Evolutionary conservation across 441 rosid species (phyloP).

Genomic region (Jatropha podagrica): DNA sequence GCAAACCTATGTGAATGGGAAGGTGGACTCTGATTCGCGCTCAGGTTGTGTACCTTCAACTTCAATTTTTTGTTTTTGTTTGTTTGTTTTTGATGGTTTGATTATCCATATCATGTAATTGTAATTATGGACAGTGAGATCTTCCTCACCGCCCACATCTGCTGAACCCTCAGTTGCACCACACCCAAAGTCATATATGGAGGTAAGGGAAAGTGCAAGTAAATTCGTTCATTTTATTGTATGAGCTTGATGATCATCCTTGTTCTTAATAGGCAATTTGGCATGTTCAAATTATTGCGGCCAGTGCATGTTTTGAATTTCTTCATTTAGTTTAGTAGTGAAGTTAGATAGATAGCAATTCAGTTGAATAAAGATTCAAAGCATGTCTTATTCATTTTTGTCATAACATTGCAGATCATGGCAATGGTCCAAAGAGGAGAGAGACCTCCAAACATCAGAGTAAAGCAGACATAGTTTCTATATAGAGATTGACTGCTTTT

Average conservation of each 20-base stretch:
- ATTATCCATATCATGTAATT: slow-evolving; percentile 17
- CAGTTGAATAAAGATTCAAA: not conserved
- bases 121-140: slow-evolving; percentile 49
- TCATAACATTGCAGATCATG: slow-evolving; percentile 66
- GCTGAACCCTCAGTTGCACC: slow-evolving; percentile 63
- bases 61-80: slow-evolving; percentile 2
- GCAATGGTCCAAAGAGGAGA: slow-evolving; percentile 95
- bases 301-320: not conserved
- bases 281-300: not conserved
- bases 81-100: slow-evolving; percentile 16
- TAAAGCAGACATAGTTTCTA: slow-evolving; percentile 24
- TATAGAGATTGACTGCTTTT: slow-evolving; percentile 16
- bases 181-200: slow-evolving; percentile 91
- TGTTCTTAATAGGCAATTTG: not conserved
- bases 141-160: slow-evolving; percentile 59
- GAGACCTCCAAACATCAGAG: slow-evolving; percentile 88
- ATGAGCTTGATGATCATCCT: not conserved
- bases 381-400: slow-evolving; percentile 10
- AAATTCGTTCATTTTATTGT: not conserved
- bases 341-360: slow-evolving; percentile 1
- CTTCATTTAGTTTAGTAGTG: not conserved
- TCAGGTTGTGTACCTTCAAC: slow-evolving; percentile 49
- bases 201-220: slow-evolving; percentile 40
- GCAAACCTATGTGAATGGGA: slow-evolving; percentile 65
- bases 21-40: slow-evolving; percentile 43